These are phyloP conservation scores for Aspergillus sp. DNA, from an alignment of 2,329 filamentous ascomycete genomes.

Conservation along the genomic window DNA sequence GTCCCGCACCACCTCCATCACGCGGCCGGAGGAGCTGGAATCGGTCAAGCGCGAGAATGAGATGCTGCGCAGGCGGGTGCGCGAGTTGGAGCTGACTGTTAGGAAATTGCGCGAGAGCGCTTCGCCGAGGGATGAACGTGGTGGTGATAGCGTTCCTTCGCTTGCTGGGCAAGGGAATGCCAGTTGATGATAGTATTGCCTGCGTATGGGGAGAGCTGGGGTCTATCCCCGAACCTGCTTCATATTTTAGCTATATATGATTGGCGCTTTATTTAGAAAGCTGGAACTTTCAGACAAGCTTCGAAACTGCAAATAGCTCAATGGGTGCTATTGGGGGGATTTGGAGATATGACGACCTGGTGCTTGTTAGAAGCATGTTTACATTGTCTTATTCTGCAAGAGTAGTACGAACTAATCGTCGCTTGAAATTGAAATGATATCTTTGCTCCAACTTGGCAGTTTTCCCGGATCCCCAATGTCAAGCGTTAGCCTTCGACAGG, in stretches of 20 bases:
- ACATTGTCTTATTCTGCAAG: no score
- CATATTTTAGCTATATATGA: not conserved
- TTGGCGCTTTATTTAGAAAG: not conserved
- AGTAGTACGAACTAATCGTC: no score
- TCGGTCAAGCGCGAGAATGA: constrained; percentile 47
- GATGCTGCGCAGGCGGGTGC: constrained; percentile 41
- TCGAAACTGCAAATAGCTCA: no score
- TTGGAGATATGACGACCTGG: no score
- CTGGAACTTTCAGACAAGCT: not conserved
- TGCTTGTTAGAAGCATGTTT: no score
- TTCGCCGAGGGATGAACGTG: not conserved
- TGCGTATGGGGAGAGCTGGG: not conserved
- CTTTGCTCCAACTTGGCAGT: no score
- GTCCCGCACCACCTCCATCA: constrained; percentile 24
- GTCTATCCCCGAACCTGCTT: not conserved
- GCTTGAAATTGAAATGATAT: no score
- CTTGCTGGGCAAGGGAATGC: not conserved
- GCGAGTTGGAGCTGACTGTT: constrained; percentile 41
- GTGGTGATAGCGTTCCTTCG: not conserved
- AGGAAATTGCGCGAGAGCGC: constrained; percentile 27
- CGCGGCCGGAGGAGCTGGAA: constrained; percentile 46
- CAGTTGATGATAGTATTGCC: not conserved
- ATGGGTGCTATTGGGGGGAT: no score
- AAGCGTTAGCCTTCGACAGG: no score
- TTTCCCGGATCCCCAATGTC: no score